Conservation (phyloP, 2,329 filamentous ascomycete species). For the Aspergillus neotritici region DNA sequence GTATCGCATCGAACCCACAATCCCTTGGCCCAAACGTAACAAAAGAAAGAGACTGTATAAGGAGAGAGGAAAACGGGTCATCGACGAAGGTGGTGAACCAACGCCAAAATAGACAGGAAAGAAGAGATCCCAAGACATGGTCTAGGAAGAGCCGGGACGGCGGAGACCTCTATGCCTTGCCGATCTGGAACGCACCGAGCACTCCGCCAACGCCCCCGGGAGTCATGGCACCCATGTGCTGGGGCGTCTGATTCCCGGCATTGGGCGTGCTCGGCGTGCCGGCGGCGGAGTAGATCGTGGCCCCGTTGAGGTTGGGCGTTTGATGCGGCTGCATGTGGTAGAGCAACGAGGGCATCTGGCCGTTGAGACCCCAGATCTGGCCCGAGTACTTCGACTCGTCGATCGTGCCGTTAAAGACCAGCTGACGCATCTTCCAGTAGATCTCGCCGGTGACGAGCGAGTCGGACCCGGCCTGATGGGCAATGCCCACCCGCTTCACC, state of each 20-base stretch:
- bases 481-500: constrained; percentile 77
- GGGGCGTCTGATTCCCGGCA: constrained; percentile 45
- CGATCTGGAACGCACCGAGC: constrained; percentile 62
- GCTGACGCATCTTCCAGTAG: constrained; percentile 87
- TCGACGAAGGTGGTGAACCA: background rate
- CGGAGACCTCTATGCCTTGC: constrained; percentile 22
- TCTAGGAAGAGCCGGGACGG: background rate
- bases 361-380: constrained; percentile 89
- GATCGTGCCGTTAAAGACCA: constrained; percentile 78
- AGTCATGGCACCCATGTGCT: constrained; percentile 59
- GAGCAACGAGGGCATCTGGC: constrained; percentile 54
- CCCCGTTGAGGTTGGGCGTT: constrained; percentile 52
- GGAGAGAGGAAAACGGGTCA: constrained; percentile 3
- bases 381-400: constrained; percentile 73
- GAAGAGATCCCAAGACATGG: background rate
- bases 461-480: constrained; percentile 91
- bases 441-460: constrained; percentile 88
- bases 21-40: constrained; percentile 5
- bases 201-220: constrained; percentile 69
- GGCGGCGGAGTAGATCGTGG: constrained; percentile 43
- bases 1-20: constrained; percentile 25
- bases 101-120: background rate
- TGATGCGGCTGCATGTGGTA: constrained; percentile 44
- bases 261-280: constrained; percentile 65
- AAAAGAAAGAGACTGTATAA: constrained; percentile 7